Evolutionary conservation across 192 early-diverging fungal species (phyloP).

Genomic region (Backusella circina): DNA sequence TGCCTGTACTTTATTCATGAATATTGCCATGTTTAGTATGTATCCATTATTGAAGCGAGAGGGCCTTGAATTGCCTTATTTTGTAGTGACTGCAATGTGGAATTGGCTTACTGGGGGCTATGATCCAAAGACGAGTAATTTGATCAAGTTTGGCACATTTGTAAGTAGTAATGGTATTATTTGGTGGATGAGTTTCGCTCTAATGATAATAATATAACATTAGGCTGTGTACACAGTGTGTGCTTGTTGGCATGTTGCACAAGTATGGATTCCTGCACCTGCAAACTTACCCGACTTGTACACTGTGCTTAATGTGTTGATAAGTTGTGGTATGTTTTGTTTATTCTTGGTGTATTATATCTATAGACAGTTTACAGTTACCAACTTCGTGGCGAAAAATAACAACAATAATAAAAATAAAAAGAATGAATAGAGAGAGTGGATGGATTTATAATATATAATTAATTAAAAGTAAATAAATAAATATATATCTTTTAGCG

Average conservation of each 20-base stretch:
- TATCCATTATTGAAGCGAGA: conserved; percentile 85
- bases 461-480: neutral
- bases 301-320: conserved; percentile 72
- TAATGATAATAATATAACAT: neutral
- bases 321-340: conserved; percentile 65
- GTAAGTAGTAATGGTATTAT: neutral
- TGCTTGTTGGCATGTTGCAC: conserved; percentile 52
- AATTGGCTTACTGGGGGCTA: conserved; percentile 49
- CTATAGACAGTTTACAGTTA: conserved; percentile 52
- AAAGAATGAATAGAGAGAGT: neutral
- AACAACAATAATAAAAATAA: neutral
- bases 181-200: too few relatives aligned
- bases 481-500: too few relatives aligned
- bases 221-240: conserved; percentile 45
- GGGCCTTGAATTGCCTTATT: conserved; percentile 67
- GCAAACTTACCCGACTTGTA: conserved; percentile 76
- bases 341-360: conserved; percentile 70
- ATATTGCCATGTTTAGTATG: conserved; percentile 85
- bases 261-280: conserved; percentile 61
- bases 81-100: conserved; percentile 70
- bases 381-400: neutral
- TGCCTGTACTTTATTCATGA: conserved; percentile 64
- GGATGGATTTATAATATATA: neutral
- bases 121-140: neutral
- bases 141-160: neutral